Percentiles rank a stretch among this genome's conserved stretches.
Evolutionary conservation across 164 flowering plant species (phyloP).

Genomic region (Echeveria elegans): DNA sequence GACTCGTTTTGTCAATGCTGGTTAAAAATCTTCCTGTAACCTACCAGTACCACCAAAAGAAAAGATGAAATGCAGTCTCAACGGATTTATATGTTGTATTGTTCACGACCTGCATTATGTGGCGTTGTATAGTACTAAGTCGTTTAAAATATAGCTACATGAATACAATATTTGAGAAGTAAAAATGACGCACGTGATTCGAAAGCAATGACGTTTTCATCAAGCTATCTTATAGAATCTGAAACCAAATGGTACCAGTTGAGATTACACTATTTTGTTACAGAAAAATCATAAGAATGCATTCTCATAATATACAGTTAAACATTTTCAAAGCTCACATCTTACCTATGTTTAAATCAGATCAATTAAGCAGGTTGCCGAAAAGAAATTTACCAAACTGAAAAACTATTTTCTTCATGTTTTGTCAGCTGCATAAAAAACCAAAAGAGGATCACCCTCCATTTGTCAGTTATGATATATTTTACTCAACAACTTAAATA

Average conservation of each 20-base stretch:
- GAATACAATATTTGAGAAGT: not conserved
- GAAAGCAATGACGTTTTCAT: not conserved
- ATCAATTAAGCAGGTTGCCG: not conserved
- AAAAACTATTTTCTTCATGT: not conserved
- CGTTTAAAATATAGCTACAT: not conserved
- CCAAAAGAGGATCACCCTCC: not conserved
- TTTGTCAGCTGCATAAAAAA: not conserved
- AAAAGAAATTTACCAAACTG: not conserved
- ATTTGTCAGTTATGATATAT: not conserved
- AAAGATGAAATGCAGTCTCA: not conserved
- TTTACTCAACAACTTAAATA: not conserved
- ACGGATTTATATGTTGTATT: not conserved
- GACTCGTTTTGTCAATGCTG: not conserved
- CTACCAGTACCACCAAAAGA: too few relatives aligned
- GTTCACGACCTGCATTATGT: not conserved
- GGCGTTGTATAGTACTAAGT: not conserved
- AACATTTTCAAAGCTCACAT: not conserved
- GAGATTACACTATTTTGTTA: not conserved
- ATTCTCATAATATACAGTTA: not conserved
- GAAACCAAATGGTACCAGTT: not conserved
- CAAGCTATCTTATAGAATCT: not conserved
- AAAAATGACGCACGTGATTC: not conserved
- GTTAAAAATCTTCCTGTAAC: not conserved
- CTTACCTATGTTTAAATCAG: not conserved
- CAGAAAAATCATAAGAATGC: not conserved